Base-by-base conservation (phyloP, 2,329 filamentous ascomycete genomes). In the Pseudogymnoascus sp. region DNA sequence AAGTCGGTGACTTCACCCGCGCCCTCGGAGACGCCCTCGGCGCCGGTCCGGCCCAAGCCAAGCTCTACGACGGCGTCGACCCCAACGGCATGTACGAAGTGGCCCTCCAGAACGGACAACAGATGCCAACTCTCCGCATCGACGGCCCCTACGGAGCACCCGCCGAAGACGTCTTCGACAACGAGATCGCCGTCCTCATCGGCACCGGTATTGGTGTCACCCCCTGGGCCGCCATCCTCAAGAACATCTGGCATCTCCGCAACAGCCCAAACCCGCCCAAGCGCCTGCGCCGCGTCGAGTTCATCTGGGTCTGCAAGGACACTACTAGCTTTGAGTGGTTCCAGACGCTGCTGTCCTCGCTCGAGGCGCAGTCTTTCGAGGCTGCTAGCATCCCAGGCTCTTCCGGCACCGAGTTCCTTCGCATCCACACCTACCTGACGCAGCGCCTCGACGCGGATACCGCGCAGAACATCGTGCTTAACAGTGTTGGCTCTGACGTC, bases 261-360 rank as follows among this genome's bases (percentile, higher is more conserved):
- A 88, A 95, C 67, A 86, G 88, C 14, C 93, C 93, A 6, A 95
- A 97, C 79, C 91, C 93, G 24, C 93, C 93, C 1, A 86, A 85
- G 60, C 90, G 93, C 72, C 87, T 99, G 56, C 90, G 92, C 65
- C 89, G 95, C 75, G 93, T 99, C 33, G 95, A 99, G 76, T 99
- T 99, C 77, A 96, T 99, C 79, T 99, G 95, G 95, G 88, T 97
- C 61, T 97, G 93, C 83, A 95, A 90, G 75, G 93, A 97, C 72
- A 96, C 93, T 0, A 89, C 85, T 35, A 96, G 93, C 0, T 99
- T 99, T 72, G 95, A 97, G 78, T 99, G 95, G 95, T 97, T 99
- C 81, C 95, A 99, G 75, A 92, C 90, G 1, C 86, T 99, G 0
- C 84, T 99, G 14, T 90, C 90, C 0, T 96, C 91, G 0, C 88